A percentile compares a stretch with the other conserved stretches of the same genome.
Conservation (phyloP, 2,329 filamentous ascomycete species). For the Colletotrichum sp. region DNA sequence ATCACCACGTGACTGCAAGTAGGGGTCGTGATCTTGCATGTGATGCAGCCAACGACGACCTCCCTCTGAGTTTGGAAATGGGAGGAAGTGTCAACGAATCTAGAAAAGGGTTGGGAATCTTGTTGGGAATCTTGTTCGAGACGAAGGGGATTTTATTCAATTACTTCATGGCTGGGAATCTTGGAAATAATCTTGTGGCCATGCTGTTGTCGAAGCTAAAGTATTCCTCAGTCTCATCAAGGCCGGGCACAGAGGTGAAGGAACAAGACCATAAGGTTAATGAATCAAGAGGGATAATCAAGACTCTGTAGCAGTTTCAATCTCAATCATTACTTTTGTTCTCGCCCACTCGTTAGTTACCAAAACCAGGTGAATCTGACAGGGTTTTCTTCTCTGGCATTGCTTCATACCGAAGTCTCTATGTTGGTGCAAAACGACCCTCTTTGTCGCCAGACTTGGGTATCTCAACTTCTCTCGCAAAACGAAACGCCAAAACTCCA, state of each 20-base stretch:
- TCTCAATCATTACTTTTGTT: too few relatives aligned
- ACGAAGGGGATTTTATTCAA: too few relatives aligned
- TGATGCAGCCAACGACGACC: background rate
- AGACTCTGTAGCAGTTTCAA: background rate
- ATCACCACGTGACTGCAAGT: conserved; percentile 18
- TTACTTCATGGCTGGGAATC: too few relatives aligned
- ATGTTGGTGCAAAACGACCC: background rate
- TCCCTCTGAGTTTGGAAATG: background rate
- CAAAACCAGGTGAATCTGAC: background rate
- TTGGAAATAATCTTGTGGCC: background rate
- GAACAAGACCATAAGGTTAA: rapidly evolving
- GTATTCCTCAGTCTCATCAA: background rate
- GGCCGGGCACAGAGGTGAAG: background rate
- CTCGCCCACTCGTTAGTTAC: background rate
- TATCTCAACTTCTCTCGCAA: background rate
- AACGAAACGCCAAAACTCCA: conserved; percentile 13
- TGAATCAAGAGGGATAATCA: background rate
- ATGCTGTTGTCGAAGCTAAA: background rate
- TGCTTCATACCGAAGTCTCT: background rate
- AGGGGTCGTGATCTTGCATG: conserved; percentile 11
- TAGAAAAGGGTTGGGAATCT: background rate
- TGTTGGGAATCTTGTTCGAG: too few relatives aligned
- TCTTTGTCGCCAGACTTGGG: background rate
- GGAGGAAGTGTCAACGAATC: background rate
- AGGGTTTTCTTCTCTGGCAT: background rate